Evolutionary conservation across 306 rosid species (phyloP), one percentile per base, ranked within the genome.

Genomic region (Quercus cerris): DNA sequence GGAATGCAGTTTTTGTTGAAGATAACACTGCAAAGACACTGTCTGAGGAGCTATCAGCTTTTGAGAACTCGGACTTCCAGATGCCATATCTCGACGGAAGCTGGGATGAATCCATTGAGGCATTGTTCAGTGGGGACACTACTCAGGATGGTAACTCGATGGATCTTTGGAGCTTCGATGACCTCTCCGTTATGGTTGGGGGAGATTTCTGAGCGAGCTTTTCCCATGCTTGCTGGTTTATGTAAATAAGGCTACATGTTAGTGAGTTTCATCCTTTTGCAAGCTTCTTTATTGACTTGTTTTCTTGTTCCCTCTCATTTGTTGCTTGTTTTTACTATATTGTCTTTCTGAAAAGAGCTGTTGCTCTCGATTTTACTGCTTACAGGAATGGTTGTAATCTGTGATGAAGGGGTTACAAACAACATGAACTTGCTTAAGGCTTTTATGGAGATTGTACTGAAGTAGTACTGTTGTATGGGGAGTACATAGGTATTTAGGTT

Each of bases 201-300:
- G 93, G 89, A 66, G 87, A 6, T 59, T 90, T 86, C 90, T 95
- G 20, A 90, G 85, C 81, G 61, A 78, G 55, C 74, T 73, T 67
- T 63, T 68, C 62, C 63, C 78, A 23, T 44, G 82, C 72, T 31
- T 71, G 70, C 79, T 79, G 51, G 51, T 77, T 81, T 84, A 87
- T 91, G 97, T 93, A 95, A 95, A 95, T 91, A 95, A 93, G 88
- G 92, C 94, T 85, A 83, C 94, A 91, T 84, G 97, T 87, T 78
- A 87, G 94, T 91, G 78, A 76, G 63, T 75, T 82, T 75, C 75
- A 58, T 78, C 67, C 54, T 73, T 74, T 54, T 61, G 64, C 57
- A 15, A 18, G 61, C 49, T 64, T 38, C 56, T 52, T 27, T 14
- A 10, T 17, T 35, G 57, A 70, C 57, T 52, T 11, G 10, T 1